These are phyloP conservation scores for Candida labiduridarum DNA, from an alignment of 1,139 yeast species.

Conservation along the genomic window DNA sequence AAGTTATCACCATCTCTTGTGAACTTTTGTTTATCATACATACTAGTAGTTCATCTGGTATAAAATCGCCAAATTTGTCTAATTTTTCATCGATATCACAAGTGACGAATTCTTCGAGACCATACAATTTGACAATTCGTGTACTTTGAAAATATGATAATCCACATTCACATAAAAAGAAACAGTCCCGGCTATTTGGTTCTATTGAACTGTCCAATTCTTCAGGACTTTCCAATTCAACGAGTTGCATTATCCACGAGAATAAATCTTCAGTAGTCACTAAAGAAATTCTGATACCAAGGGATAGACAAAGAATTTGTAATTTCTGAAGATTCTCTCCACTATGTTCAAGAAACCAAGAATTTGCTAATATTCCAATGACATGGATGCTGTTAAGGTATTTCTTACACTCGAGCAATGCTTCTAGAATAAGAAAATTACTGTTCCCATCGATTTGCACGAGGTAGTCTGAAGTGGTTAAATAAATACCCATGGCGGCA, in stretches of 20 bases:
- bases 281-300: conserved; percentile 9
- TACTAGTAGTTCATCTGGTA: conserved; percentile 12
- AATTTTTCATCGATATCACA: conserved; percentile 7
- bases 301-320: conserved; percentile 11
- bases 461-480: conserved; percentile 8
- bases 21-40: background rate
- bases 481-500: conserved; percentile 11
- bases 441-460: conserved; percentile 10
- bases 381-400: conserved; percentile 11
- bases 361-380: conserved; percentile 5
- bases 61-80: conserved; percentile 4
- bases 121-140: conserved; percentile 6
- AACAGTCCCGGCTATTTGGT: conserved; percentile 2
- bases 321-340: conserved; percentile 12
- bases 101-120: conserved; percentile 9
- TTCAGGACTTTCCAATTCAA: conserved; percentile 11
- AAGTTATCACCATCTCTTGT: background rate
- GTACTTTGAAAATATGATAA: conserved; percentile 14
- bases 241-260: conserved; percentile 8
- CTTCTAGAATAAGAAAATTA: conserved; percentile 9
- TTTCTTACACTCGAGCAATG: conserved; percentile 8
- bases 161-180: conserved; percentile 14
- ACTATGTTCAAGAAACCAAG: conserved; percentile 10
- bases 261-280: conserved; percentile 7
- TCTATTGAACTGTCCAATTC: background rate